Evolutionary conservation across 2,329 filamentous ascomycete species (phyloP).

Genomic region (Beauveria brongniartii): DNA sequence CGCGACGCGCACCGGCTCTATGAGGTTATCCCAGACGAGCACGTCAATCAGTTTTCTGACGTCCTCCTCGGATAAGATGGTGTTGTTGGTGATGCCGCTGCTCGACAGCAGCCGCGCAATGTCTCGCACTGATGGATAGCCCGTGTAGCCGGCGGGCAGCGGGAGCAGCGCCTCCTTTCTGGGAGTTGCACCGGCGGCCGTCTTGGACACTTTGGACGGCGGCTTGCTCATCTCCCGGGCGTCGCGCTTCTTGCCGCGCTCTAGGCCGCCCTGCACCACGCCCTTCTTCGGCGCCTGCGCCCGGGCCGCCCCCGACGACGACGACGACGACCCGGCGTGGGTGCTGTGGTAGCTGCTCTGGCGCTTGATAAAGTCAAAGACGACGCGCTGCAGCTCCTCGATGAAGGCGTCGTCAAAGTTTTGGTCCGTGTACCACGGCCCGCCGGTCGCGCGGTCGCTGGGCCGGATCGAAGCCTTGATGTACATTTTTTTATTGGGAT

Average conservation of each 20-base stretch:
- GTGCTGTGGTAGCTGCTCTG: conserved; percentile 59
- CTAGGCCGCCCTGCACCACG: conserved; percentile 39
- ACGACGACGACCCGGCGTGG: conserved; percentile 20
- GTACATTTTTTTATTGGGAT: conserved; percentile 89
- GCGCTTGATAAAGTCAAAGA: conserved; percentile 65
- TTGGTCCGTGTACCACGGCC: conserved; percentile 89
- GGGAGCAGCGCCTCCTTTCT: conserved; percentile 38
- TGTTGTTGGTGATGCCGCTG: conserved; percentile 63
- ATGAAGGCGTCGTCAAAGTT: conserved; percentile 87
- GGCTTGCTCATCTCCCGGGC: conserved; percentile 32
- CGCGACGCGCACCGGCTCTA: conserved; percentile 56
- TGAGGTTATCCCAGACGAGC: conserved; percentile 76
- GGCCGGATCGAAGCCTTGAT: conserved; percentile 81
- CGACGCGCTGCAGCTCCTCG: conserved; percentile 61
- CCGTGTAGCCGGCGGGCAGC: conserved; percentile 58
- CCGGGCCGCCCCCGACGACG: conserved; percentile 20
- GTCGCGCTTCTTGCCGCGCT: conserved; percentile 42
- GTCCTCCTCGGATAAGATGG: conserved; percentile 62
- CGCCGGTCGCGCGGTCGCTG: conserved; percentile 83
- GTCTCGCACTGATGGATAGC: conserved; percentile 72
- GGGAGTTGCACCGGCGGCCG: conserved; percentile 15
- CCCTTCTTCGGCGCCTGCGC: conserved; percentile 49
- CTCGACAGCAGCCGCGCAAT: conserved; percentile 68
- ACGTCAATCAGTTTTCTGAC: conserved; percentile 82
- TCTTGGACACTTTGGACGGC: conserved; percentile 21